Base-by-base conservation (phyloP, 163 green algal species). In the Chlorella variabilis region DNA sequence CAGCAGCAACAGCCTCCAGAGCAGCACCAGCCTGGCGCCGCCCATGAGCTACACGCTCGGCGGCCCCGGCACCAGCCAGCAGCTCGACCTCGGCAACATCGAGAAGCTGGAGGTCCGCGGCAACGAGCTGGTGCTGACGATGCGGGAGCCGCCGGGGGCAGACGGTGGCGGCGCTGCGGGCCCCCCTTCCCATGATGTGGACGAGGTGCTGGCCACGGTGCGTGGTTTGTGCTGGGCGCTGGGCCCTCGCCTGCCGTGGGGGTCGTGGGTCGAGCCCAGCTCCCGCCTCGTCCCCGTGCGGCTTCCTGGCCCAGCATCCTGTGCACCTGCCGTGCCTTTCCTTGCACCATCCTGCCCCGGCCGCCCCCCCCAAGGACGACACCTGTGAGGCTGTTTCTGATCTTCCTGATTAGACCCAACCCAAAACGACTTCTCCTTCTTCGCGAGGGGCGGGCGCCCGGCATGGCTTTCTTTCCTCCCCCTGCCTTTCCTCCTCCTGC, bases 81-180 rank as follows among this genome's bases (percentile, higher is more conserved):
- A 74, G 49, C 31, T 85, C 25, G 70, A 85, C 48, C 38, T 80
- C 0, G 41, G 29, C 17, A 17, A 23, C 21, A 49, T 85, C 18
- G 71, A 80, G 36, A 82, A 51, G 21, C 21, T 85, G 29, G 71
- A 85, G 66, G 8, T 75, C 2, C 71, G 80, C 17, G 80, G 80
- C 58, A 82, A 85, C 41, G 70, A 85, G 65, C 33, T 85, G 34
- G 78, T 85, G 15, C 71, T 85, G 9, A 85, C 71, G 5, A 49
- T 84, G 51, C 38, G 38, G 45, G 45, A 27, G 7, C 74, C n/a
- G 0, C 18, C 27, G n/a, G n/a, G n/a, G n/a, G n/a, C n/a, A 36
- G 58, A 45, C 21, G 8, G 11, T 21, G 34, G 34, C 23, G 20
- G 33, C 23, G 18, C 2, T 56, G 49, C 33, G 23, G 49, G 54